phyloP scores from a whole-genome alignment of 2,329 filamentous ascomycete genomes.

The Trichoderma guizhouense region DNA sequence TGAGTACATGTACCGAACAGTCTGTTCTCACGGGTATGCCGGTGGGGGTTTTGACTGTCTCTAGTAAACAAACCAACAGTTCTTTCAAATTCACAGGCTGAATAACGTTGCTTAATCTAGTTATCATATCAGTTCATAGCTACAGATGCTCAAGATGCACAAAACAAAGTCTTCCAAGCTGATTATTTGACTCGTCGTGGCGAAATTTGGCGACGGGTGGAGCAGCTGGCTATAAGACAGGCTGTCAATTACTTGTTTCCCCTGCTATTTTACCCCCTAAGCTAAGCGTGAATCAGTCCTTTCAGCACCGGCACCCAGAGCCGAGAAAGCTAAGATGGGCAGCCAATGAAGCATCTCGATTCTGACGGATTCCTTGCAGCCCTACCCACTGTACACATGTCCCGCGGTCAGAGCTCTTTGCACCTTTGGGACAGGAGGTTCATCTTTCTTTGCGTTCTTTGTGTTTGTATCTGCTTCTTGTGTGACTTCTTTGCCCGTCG shows the following conservation, averaged over 20 bases:
- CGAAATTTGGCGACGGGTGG: background rate
- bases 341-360: background rate
- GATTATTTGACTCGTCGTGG: background rate
- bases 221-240: background rate
- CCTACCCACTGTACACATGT: constrained; percentile 6
- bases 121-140: background rate
- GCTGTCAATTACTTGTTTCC: background rate
- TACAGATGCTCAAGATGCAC: background rate
- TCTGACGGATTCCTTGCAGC: background rate
- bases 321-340: background rate
- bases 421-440: background rate
- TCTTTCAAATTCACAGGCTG: background rate
- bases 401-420: background rate
- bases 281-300: background rate
- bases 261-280: background rate
- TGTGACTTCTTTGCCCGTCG: background rate
- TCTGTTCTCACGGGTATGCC: background rate
- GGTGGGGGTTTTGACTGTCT: background rate
- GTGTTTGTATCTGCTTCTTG: background rate
- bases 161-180: background rate
- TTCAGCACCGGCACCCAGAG: constrained; percentile 2
- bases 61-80: background rate
- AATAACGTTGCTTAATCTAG: background rate
- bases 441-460: background rate
- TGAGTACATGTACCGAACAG: background rate